Base-by-base conservation (phyloP, 768 basidiomycete species). In the Asterophora parasitica region DNA sequence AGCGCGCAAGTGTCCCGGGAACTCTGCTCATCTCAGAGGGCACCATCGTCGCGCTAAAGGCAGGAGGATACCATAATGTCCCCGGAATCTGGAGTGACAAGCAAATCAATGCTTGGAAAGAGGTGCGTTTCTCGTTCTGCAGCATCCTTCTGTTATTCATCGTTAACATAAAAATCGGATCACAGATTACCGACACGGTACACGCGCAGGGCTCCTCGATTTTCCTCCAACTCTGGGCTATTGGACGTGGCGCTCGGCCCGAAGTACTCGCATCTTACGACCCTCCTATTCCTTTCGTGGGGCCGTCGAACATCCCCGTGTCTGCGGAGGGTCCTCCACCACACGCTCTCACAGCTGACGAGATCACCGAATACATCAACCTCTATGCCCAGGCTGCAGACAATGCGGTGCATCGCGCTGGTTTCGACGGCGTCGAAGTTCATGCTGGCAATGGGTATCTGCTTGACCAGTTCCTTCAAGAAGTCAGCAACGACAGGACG, bases 71-170 rank as follows among this genome's bases (percentile, higher is more conserved):
- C 15, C 4, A 7, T 13, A 35, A 35, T 7, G 15, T 35, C 6
- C 87, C 85, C 1, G 86, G 85, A 0, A 78, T 87, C 44, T 87
- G 76, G 70, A 78, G 59, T 16, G 60, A 74, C 2, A 78, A 74
- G 19, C 87, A 91, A 53, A 72, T 81, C 20, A 53, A 45, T 0
- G 76, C 64, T 0, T 86, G 82, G 83, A 78, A 76, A 57, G 57
- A 70, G 65, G 78, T 72, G 73, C 50, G 57, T 17, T 23, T 11
- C 10, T 39, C 38, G 4, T 23, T 19, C 23, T 27, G 19, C 17
- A 27, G 4, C n/a, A 26, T 30, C 31, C 12, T 15, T 37, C 30
- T 30, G 30, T 12, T n/a, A n/a, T n/a, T n/a, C n/a, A n/a, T 31
- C 30, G 23, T 23, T 23, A 6, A 23, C 23, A 3, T 23, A 6